Evolutionary conservation across 169 alveolate species (phyloP).

Genomic region (Plasmodium vivax): DNA sequence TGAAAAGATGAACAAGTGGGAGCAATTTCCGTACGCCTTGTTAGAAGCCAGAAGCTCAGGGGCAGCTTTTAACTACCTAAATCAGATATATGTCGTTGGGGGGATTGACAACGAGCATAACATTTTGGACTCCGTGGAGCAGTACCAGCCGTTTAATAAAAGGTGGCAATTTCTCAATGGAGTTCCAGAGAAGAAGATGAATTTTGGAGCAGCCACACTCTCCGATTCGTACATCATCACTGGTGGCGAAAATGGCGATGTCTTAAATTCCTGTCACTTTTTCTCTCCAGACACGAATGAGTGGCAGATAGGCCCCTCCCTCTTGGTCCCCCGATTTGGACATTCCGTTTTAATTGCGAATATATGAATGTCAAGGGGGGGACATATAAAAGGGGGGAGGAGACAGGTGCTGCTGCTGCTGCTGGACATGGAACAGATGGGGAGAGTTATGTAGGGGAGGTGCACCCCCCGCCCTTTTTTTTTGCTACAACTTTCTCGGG

Average conservation of each 20-base stretch:
- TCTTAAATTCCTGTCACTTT: constrained; percentile 79
- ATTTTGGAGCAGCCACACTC: constrained; percentile 78
- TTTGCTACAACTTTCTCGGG: background rate
- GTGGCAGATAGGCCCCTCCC: constrained; percentile 84
- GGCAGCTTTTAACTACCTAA: constrained; percentile 83
- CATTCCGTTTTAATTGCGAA: constrained; percentile 81
- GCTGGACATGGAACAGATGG: background rate
- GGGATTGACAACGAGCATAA: constrained; percentile 87
- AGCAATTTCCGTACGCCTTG: constrained; percentile 81
- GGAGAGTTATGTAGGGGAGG: background rate
- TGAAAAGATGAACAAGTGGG: constrained; percentile 91
- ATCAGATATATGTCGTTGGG: constrained; percentile 85
- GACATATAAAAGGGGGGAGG: background rate
- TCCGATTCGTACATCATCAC: constrained; percentile 79
- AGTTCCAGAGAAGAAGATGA: constrained; percentile 83
- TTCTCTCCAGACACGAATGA: constrained; percentile 85
- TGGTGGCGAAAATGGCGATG: constrained; percentile 86
- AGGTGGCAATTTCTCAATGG: constrained; percentile 82
- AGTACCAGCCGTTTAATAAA: constrained; percentile 83
- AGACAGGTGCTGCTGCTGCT: background rate
- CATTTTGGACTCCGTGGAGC: constrained; percentile 84
- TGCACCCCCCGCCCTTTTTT: background rate
- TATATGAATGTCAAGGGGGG: constrained; percentile 57
- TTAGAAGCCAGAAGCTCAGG: constrained; percentile 91
- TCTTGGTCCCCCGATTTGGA: constrained; percentile 85